Evolutionary conservation across 75 land plant species (phyloP), one percentile per base, ranked within the genome.

Genomic region (Ceratopteris richardii): DNA sequence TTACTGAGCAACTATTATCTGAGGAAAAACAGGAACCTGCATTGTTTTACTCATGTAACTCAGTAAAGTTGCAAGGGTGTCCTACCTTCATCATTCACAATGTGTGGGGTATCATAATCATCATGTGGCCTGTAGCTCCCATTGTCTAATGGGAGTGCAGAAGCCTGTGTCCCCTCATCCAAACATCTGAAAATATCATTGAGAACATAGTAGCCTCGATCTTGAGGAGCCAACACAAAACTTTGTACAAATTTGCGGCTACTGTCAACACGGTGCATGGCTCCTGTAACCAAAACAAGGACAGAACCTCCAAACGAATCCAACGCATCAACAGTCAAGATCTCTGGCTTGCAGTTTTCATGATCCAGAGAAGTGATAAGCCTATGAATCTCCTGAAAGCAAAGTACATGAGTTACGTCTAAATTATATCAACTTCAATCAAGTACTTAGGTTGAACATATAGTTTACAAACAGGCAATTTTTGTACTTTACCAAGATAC

Each of bases 191-290:
- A 76, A 29, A 88, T 72, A 36, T 88, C 93, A 72, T 81, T 88
- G 17, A 81, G 82, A 33, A 88, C 85, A 79, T 70, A 84, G 52
- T 68, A 85, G 0, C 93, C 93, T 57, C 79, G 81, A 63, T 88
- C 80, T 62, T 88, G 93, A 57, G 92, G 87, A 31, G 93, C 93
- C 61, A 88, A 85, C 46, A 88, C 81, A 62, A 88, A 84, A 0
- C 80, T 81, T 55, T 88, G 80, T 24, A 76, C 76, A 78, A 88
- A 88, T 44, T 76, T 76, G 54, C 67, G 82, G 48, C 66, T 84
- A 9, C 27, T 64, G 42, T 77, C 67, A 64, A 68, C 73, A 0
- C 70, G 40, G 47, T 72, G 77, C 29, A 84, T 66, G 20, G 71
- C 64, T 5, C 93, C 93, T 33, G 89, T 63, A 43, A 84, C 84